Evolutionary conservation across 441 rosid species (phyloP).

Genomic region (Erodium chrysanthum): DNA sequence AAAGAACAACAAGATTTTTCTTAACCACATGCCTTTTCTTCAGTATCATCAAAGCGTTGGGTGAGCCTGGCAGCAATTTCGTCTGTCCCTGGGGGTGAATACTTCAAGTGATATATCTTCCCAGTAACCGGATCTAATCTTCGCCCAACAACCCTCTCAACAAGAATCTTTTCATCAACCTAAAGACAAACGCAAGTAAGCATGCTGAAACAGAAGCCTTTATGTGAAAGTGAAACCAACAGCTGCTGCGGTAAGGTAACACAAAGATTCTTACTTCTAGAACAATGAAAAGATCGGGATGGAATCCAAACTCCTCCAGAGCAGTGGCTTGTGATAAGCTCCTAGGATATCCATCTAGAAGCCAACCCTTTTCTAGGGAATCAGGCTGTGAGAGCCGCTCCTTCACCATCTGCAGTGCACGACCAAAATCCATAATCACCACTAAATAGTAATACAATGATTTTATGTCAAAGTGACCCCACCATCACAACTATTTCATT

Average conservation of each 20-base stretch:
- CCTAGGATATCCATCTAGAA: slow-evolving; percentile 92
- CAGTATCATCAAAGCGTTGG: slow-evolving; percentile 88
- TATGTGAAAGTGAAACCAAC: too few relatives aligned
- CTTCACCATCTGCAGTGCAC: slow-evolving; percentile 69
- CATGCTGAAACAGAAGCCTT: too few relatives aligned
- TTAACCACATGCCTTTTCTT: slow-evolving; percentile 58
- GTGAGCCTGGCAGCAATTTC: slow-evolving; percentile 79
- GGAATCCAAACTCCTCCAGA: slow-evolving; percentile 51
- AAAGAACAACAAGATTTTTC: neutral
- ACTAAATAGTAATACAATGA: slow-evolving; percentile 7
- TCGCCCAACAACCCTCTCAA: slow-evolving; percentile 88
- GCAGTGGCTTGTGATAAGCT: slow-evolving; percentile 82
- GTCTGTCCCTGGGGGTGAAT: slow-evolving; percentile 77
- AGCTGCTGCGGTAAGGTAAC: too few relatives aligned
- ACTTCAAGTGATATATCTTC: slow-evolving; percentile 81
- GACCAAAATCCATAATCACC: slow-evolving; percentile 17
- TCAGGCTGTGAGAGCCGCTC: slow-evolving; percentile 61
- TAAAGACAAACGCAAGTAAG: too few relatives aligned
- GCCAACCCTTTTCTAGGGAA: slow-evolving; percentile 78
- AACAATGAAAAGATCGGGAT: slow-evolving; percentile 73
- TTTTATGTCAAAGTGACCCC: slow-evolving; percentile 11
- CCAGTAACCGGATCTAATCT: slow-evolving; percentile 88
- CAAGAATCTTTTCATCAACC: slow-evolving; percentile 82
- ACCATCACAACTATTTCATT: slow-evolving; percentile 67
- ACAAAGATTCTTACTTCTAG: slow-evolving; percentile 43